These are phyloP conservation scores for Cordyceps fumosorosea DNA, from an alignment of 2,329 filamentous ascomycete species.

Conservation along the genomic window DNA sequence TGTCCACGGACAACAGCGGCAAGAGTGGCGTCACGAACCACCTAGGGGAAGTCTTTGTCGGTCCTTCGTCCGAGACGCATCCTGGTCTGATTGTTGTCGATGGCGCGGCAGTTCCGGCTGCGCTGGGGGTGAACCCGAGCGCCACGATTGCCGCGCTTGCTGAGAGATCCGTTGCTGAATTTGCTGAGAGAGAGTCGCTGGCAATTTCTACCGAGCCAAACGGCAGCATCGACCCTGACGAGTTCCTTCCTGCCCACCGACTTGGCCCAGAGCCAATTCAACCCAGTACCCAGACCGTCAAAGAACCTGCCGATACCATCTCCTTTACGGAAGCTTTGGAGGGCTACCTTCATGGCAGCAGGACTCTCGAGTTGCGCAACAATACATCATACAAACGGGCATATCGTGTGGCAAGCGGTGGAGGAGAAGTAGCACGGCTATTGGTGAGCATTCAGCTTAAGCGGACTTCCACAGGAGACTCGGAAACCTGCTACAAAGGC, in stretches of 20 bases:
- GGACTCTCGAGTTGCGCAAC: neutral
- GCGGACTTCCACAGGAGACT: neutral
- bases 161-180: slow-evolving; percentile 53
- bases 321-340: neutral
- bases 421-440: neutral
- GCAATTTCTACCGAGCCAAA: slow-evolving; percentile 26
- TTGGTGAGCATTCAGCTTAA: neutral
- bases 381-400: slow-evolving; percentile 23
- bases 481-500: neutral
- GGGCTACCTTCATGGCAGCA: neutral
- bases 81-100: slow-evolving; percentile 56
- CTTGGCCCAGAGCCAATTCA: no score
- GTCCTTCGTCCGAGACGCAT: slow-evolving; percentile 44
- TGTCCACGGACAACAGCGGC: slow-evolving; percentile 53
- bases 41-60: slow-evolving; percentile 52
- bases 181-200: slow-evolving; percentile 35
- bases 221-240: neutral
- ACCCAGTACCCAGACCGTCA: no score
- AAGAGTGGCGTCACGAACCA: slow-evolving; percentile 55
- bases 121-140: slow-evolving; percentile 60
- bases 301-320: neutral
- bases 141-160: slow-evolving; percentile 65
- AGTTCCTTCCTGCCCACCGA: neutral
- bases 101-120: slow-evolving; percentile 53
- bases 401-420: neutral